These are phyloP conservation scores for Trypanosoma lewisi DNA, from an alignment of 208 protist species.

Conservation along the genomic window DNA sequence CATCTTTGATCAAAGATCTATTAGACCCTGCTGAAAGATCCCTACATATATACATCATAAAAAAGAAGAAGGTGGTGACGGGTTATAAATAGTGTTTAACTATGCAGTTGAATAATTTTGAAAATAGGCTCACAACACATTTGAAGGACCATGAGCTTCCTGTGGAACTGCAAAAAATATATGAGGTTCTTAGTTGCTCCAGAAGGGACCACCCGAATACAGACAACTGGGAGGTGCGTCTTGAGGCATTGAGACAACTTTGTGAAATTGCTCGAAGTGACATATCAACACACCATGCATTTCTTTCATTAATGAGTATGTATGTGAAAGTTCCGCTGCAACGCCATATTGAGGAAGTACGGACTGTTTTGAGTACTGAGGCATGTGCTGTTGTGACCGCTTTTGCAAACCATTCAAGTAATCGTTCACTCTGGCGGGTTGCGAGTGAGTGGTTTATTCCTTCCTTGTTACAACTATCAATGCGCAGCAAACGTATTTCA, in stretches of 20 bases:
- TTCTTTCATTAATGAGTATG: slow-evolving; percentile 40
- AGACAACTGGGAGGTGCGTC: slow-evolving; percentile 32
- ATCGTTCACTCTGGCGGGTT: slow-evolving; percentile 15
- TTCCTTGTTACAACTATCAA: slow-evolving; percentile 35
- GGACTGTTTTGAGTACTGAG: slow-evolving; percentile 26
- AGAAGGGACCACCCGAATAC: neutral
- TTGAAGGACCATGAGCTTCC: slow-evolving; percentile 10
- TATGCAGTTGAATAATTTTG: neutral
- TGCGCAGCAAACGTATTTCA: slow-evolving; percentile 26
- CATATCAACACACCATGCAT: slow-evolving; percentile 27
- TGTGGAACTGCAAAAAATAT: slow-evolving; percentile 31
- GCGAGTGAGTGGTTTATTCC: slow-evolving; percentile 49
- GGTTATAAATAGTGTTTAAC: neutral
- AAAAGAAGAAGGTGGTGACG: neutral
- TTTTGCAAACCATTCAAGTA: slow-evolving; percentile 24
- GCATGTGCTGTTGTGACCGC: slow-evolving; percentile 23
- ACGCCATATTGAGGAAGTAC: slow-evolving; percentile 41
- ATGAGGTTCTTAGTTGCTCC: slow-evolving; percentile 22
- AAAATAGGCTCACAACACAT: neutral
- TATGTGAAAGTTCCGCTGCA: slow-evolving; percentile 45
- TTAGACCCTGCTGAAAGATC: no score
- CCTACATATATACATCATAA: no score
- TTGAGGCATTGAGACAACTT: slow-evolving; percentile 33
- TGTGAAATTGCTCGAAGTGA: slow-evolving; percentile 26
- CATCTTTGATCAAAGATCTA: no score